A percentile compares a stretch with the other conserved stretches of the same genome.
Conservation (phyloP, 164 flowering plant species). For the Sextonia rubra region DNA sequence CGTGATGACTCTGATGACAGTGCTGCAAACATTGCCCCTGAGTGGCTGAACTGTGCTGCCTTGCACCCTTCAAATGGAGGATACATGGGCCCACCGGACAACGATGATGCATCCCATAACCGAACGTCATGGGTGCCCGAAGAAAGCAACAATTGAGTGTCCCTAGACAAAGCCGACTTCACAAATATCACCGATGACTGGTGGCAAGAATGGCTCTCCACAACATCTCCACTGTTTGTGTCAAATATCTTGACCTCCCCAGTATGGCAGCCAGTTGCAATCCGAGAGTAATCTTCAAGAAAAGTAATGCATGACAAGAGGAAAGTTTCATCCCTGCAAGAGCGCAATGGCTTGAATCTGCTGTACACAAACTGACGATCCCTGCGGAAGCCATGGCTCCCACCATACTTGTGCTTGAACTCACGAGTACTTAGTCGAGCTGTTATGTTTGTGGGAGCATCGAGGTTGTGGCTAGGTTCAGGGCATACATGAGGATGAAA, state of each 20-base stretch:
- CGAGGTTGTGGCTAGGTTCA: constrained; percentile 76
- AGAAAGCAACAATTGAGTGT: constrained; percentile 64
- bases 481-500: constrained; percentile 93
- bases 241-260: constrained; percentile 91
- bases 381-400: constrained; percentile 65
- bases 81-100: constrained; percentile 67
- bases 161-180: constrained; percentile 55
- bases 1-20: constrained; percentile 51
- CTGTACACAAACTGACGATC: constrained; percentile 94
- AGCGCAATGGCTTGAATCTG: constrained; percentile 91
- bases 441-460: constrained; percentile 87
- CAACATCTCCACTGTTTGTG: constrained; percentile 48
- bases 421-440: constrained; percentile 79
- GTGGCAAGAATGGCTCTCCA: constrained; percentile 73
- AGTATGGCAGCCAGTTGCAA: constrained; percentile 72
- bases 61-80: constrained; percentile 74
- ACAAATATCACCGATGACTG: constrained; percentile 65
- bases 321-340: constrained; percentile 84
- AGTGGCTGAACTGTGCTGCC: constrained; percentile 76
- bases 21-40: constrained; percentile 69
- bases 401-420: constrained; percentile 59
- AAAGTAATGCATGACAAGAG: constrained; percentile 77
- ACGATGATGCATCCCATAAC: constrained; percentile 78
- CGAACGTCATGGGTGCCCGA: constrained; percentile 74
- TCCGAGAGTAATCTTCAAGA: constrained; percentile 63